Percentiles rank a stretch among this genome's conserved stretches.
phyloP scores from a whole-genome alignment of 1,284 basidiomycete species.

The Cryptococcus sp. region DNA sequence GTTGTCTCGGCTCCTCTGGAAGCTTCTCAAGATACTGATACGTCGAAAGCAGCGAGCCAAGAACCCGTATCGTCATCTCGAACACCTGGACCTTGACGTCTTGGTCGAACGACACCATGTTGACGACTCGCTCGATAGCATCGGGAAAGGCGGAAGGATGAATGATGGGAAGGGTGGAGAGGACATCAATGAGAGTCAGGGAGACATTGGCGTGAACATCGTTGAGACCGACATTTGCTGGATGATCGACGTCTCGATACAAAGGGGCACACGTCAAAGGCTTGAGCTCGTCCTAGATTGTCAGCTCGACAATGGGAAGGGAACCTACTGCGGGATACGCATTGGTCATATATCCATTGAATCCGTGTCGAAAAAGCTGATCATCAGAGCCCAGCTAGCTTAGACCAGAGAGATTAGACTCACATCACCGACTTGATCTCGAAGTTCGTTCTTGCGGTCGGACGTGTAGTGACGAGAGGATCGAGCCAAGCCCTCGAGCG shows the following conservation, averaged over 20 bases:
- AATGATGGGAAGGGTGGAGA: conserved; percentile 38
- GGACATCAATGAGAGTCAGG: conserved; percentile 41
- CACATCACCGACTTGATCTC: background rate
- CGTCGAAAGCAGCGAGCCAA: conserved; percentile 81
- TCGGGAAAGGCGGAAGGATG: conserved; percentile 30
- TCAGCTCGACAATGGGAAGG: background rate
- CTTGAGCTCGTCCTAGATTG: conserved; percentile 57
- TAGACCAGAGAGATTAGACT: background rate
- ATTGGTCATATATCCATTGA: conserved; percentile 42
- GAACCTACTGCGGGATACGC: conserved; percentile 43
- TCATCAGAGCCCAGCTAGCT: background rate
- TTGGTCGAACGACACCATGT: conserved; percentile 36
- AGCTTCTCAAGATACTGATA: conserved; percentile 60
- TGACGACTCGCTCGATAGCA: conserved; percentile 32
- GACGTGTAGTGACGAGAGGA: background rate
- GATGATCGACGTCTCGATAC: conserved; percentile 25
- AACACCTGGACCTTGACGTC: conserved; percentile 56
- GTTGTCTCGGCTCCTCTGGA: conserved; percentile 41
- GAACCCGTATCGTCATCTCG: conserved; percentile 72
- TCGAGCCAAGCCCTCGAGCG: background rate
- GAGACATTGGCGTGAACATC: conserved; percentile 65
- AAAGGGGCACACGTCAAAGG: conserved; percentile 69
- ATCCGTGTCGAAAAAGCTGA: conserved; percentile 44
- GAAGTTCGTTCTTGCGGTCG: background rate
- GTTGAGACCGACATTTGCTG: conserved; percentile 50